Percentiles rank a stretch among this genome's conserved stretches.
Conservation (phyloP, 2,329 filamentous ascomycete species). For the Colletotrichum sp. region DNA sequence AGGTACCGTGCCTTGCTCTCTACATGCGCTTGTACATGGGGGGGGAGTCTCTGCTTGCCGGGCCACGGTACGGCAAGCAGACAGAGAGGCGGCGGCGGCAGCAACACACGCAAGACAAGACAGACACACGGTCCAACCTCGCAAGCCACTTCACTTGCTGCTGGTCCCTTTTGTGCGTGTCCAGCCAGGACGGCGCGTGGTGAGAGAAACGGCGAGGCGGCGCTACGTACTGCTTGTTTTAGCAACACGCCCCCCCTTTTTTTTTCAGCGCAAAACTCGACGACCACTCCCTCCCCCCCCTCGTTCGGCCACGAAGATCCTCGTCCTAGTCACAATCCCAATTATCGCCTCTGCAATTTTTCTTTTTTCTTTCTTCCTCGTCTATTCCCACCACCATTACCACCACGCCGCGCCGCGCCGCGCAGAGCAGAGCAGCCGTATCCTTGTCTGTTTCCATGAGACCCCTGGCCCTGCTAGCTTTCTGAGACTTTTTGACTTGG, state of each 20-base stretch:
- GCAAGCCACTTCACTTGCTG: not conserved
- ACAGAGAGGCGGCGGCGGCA: not conserved
- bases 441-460: not conserved
- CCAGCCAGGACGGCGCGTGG: conserved; percentile 9
- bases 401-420: not conserved
- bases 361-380: not conserved
- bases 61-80: not conserved
- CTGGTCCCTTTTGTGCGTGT: not conserved
- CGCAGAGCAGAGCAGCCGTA: not conserved
- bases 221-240: not conserved
- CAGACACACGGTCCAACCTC: not conserved
- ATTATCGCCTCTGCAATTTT: not conserved
- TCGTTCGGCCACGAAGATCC: conserved; percentile 1
- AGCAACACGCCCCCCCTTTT: not conserved
- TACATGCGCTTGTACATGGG: not conserved
- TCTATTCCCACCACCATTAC: not conserved
- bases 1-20: not conserved
- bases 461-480: conserved; percentile 8
- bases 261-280: not conserved
- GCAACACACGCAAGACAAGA: conserved; percentile 2
- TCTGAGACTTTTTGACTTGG: conserved; percentile 19
- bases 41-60: not conserved
- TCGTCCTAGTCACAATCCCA: not conserved
- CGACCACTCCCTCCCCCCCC: not conserved
- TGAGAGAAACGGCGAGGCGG: conserved; percentile 9